A percentile compares a stretch with the other conserved stretches of the same genome.
Evolutionary conservation across 192 early-diverging fungal genomes (phyloP).

Genomic region (Linnemannia hyalina): DNA sequence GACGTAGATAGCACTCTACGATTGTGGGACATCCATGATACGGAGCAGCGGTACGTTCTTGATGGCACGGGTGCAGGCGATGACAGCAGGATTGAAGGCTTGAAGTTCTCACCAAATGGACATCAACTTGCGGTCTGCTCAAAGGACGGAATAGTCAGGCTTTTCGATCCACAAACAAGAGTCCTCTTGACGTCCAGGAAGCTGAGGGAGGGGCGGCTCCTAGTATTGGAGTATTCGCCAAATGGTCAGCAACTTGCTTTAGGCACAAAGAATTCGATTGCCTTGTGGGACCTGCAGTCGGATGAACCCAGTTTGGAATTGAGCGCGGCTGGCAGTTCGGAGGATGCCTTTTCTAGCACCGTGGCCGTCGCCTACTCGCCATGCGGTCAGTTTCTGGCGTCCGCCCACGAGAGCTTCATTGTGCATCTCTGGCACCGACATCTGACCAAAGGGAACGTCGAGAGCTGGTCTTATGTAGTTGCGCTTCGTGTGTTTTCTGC

Average conservation of each 20-base stretch:
- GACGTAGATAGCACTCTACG: not conserved
- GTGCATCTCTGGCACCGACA: not conserved
- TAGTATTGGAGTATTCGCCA: no score
- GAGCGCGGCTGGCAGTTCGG: not conserved
- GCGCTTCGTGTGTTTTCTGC: not conserved
- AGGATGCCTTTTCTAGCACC: no score
- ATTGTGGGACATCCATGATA: not conserved
- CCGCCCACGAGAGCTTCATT: not conserved
- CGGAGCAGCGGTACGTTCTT: not conserved
- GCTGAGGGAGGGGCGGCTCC: no score
- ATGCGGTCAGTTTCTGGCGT: not conserved
- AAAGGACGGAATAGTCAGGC: not conserved
- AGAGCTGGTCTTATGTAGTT: not conserved
- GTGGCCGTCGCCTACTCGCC: not conserved
- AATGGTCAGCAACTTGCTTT: no score
- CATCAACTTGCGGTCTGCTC: not conserved
- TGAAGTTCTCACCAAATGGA: not conserved
- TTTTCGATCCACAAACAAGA: no score
- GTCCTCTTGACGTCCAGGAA: no score
- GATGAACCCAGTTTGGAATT: not conserved
- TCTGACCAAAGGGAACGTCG: not conserved
- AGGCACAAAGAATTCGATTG: no score
- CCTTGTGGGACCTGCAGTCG: not conserved
- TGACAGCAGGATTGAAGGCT: not conserved
- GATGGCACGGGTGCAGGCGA: no score